These are phyloP conservation scores for Talinum fruticosum DNA, from an alignment of 148 eudicot species.

Conservation along the genomic window DNA sequence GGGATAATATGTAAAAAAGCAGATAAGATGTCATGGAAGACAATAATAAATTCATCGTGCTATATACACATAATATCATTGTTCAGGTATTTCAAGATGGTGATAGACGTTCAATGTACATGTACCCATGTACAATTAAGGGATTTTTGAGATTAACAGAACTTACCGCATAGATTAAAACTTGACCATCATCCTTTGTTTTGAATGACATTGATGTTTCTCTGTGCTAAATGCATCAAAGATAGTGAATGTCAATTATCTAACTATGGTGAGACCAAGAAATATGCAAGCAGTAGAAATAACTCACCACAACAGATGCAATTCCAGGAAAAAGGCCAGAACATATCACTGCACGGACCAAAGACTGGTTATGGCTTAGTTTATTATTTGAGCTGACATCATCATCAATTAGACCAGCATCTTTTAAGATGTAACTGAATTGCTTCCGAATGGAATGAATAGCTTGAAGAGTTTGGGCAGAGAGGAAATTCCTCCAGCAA, in stretches of 20 bases:
- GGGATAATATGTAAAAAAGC: background rate
- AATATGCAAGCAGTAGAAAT: constrained; percentile 16
- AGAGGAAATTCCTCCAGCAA: constrained; percentile 99
- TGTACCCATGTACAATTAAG: background rate
- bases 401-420: constrained; percentile 70
- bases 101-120: background rate
- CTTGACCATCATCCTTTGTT: constrained; percentile 99
- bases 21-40: background rate
- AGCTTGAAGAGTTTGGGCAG: constrained; percentile 97
- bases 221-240: constrained; percentile 64
- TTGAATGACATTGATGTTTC: constrained; percentile 99
- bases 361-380: constrained; percentile 87
- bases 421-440: constrained; percentile 76
- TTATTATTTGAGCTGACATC: constrained; percentile 63
- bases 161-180: constrained; percentile 87
- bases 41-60: background rate
- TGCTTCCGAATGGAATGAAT: constrained; percentile 97
- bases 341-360: constrained; percentile 97
- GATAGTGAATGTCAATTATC: constrained; percentile 18
- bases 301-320: constrained; percentile 88
- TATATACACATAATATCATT: background rate
- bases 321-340: constrained; percentile 98
- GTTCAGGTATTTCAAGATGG: background rate
- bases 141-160: background rate
- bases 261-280: background rate